Evolutionary conservation across 495 filamentous ascomycete species (phyloP).

Genomic region (Neurospora intermedia): DNA sequence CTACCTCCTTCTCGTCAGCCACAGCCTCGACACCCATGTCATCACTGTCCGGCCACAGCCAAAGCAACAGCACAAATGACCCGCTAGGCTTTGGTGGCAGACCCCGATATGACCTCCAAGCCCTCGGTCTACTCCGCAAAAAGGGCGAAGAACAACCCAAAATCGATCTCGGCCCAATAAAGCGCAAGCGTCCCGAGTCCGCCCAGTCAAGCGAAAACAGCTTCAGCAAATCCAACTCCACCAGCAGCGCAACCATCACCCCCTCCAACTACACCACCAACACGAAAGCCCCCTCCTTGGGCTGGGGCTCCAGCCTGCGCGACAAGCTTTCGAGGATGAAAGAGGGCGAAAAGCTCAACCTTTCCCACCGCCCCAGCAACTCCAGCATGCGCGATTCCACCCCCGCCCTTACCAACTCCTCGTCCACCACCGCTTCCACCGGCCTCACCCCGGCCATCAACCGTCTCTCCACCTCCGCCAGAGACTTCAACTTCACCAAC

Average conservation of each 20-base stretch:
- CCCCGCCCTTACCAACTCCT: not conserved
- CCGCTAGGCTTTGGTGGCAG: not conserved
- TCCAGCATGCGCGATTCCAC: not conserved
- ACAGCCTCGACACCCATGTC: conserved; percentile 3
- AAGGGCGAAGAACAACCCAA: conserved; percentile 36
- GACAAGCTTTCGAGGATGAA: conserved; percentile 43
- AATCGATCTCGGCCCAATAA: conserved; percentile 63
- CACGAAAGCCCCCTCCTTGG: conserved; percentile 18
- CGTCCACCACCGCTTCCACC: conserved; percentile 12
- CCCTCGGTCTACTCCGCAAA: conserved; percentile 47
- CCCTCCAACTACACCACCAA: not conserved
- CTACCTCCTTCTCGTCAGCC: not conserved
- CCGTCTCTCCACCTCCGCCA: not conserved
- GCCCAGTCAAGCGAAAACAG: conserved; percentile 15
- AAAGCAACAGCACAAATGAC: not conserved
- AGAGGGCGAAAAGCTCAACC: conserved; percentile 37
- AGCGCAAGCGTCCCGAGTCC: conserved; percentile 49
- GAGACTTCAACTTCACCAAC: not conserved
- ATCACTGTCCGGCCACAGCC: conserved; percentile 3
- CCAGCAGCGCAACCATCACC: conserved; percentile 2
- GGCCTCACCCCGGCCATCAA: not conserved
- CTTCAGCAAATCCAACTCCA: conserved; percentile 9
- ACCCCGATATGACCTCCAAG: conserved; percentile 29
- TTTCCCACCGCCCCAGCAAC: conserved; percentile 17
- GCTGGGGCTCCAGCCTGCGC: conserved; percentile 38